Evolutionary conservation across 306 rosid genomes (phyloP).

Genomic region (Cucurbita maxima): DNA sequence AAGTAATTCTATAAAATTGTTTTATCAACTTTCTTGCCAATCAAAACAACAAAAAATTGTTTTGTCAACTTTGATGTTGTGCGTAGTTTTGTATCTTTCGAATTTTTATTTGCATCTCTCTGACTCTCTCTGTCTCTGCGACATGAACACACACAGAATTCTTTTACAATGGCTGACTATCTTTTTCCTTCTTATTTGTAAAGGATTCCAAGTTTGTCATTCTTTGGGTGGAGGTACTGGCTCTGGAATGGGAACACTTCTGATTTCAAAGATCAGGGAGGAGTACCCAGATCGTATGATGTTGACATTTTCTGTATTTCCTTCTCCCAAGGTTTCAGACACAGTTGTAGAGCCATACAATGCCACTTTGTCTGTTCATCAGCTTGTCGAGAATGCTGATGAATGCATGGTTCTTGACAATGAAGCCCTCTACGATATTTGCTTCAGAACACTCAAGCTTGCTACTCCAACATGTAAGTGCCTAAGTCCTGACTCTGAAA

Average conservation of each 20-base stretch:
- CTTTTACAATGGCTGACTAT: no score
- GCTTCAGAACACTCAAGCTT: slow-evolving; percentile 80
- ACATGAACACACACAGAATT: not conserved
- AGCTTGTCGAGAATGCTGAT: slow-evolving; percentile 80
- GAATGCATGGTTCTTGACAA: slow-evolving; percentile 88
- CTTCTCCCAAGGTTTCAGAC: slow-evolving; percentile 82
- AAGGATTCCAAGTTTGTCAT: slow-evolving; percentile 45
- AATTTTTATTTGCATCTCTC: not conserved
- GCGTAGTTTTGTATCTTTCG: not conserved
- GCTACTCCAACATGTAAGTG: slow-evolving; percentile 61
- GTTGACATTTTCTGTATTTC: slow-evolving; percentile 49
- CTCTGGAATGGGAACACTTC: slow-evolving; percentile 47
- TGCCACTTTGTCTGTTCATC: slow-evolving; percentile 79
- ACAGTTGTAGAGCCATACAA: slow-evolving; percentile 90
- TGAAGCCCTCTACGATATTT: slow-evolving; percentile 76
- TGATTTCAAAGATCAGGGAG: slow-evolving; percentile 42
- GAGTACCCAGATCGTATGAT: slow-evolving; percentile 50
- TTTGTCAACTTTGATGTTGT: not conserved
- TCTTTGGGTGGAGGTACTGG: slow-evolving; percentile 48
- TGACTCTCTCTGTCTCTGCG: no score
- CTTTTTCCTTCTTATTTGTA: not conserved
- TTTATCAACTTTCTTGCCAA: not conserved
- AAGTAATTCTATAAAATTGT: not conserved
- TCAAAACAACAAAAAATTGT: no score
- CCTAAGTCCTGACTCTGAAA: not conserved